A percentile compares a stretch with the other conserved stretches of the same genome.
phyloP scores from a whole-genome alignment of 345 rosid genomes.

The Eutrema japonicum region DNA sequence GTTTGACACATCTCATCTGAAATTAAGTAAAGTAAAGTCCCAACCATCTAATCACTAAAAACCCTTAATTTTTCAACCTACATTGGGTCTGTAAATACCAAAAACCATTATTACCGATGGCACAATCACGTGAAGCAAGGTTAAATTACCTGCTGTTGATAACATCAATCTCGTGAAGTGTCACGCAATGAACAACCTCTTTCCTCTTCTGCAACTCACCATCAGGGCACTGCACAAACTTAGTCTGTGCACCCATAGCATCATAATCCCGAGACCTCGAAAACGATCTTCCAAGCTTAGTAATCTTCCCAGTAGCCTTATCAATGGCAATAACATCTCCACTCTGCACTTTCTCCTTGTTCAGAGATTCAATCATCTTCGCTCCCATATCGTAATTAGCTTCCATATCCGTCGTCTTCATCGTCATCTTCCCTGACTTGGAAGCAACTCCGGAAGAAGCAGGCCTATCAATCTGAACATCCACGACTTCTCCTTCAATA shows the following conservation, averaged over 20 bases:
- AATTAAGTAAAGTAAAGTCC: background rate
- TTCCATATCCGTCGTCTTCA: constrained; percentile 98
- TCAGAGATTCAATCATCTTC: constrained; percentile 89
- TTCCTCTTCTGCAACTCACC: constrained; percentile 98
- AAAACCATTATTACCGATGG: background rate
- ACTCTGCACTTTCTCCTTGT: constrained; percentile 92
- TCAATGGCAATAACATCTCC: constrained; percentile 94
- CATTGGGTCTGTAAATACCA: background rate
- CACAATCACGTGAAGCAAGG: background rate
- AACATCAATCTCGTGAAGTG: constrained; percentile 97
- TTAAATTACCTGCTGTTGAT: constrained; percentile 80
- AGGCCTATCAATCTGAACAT: constrained; percentile 82
- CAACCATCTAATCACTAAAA: background rate
- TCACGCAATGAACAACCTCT: constrained; percentile 92
- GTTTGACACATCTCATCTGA: background rate
- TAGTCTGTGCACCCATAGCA: constrained; percentile 94
- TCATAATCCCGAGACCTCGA: constrained; percentile 93
- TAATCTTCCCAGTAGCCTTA: constrained; percentile 86
- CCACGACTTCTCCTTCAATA: constrained; percentile 94
- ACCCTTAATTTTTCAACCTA: background rate
- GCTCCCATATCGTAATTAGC: constrained; percentile 84
- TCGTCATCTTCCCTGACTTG: constrained; percentile 85
- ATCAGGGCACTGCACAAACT: constrained; percentile 96
- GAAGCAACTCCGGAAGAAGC: constrained; percentile 81
- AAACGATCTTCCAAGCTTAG: constrained; percentile 89